Conservation (phyloP, 768 basidiomycete species). For the Termitomyces eurrhizus region DNA sequence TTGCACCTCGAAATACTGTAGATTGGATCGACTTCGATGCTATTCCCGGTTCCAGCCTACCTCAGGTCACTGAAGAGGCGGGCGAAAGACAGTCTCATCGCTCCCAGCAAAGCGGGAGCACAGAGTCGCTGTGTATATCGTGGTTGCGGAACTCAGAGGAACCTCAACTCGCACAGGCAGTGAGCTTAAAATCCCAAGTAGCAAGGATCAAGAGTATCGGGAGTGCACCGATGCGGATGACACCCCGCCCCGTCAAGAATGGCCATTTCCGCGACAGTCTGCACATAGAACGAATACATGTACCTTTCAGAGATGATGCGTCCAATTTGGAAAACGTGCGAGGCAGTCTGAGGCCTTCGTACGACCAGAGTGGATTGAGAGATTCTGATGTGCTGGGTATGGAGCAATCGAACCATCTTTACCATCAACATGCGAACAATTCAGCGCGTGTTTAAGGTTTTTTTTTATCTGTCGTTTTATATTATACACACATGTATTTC, state of each 20-base stretch:
- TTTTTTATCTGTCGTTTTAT: not conserved
- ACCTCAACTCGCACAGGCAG: conserved; percentile 7
- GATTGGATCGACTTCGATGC: conserved; percentile 16
- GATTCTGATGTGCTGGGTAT: conserved; percentile 28
- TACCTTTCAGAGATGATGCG: conserved; percentile 22
- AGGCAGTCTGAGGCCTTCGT: conserved; percentile 19
- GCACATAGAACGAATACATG: conserved; percentile 30
- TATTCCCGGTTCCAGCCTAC: conserved; percentile 4
- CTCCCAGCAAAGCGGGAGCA: conserved; percentile 6
- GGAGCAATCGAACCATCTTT: not conserved
- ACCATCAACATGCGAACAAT: not conserved
- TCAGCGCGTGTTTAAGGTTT: not conserved
- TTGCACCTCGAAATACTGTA: not conserved
- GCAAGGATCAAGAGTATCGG: conserved; percentile 38
- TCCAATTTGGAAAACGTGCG: conserved; percentile 22
- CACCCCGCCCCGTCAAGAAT: conserved; percentile 28
- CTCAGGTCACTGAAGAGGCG: conserved; percentile 10
- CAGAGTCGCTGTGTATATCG: conserved; percentile 14
- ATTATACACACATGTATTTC: not conserved
- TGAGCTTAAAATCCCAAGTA: conserved; percentile 14
- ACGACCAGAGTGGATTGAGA: conserved; percentile 19
- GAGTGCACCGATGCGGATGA: conserved; percentile 29
- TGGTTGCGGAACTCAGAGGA: conserved; percentile 18
- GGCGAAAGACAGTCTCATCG: not conserved
- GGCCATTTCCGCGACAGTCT: conserved; percentile 25